phyloP scores from a whole-genome alignment of 75 land plant genomes.

The Selaginella moellendorffii region DNA sequence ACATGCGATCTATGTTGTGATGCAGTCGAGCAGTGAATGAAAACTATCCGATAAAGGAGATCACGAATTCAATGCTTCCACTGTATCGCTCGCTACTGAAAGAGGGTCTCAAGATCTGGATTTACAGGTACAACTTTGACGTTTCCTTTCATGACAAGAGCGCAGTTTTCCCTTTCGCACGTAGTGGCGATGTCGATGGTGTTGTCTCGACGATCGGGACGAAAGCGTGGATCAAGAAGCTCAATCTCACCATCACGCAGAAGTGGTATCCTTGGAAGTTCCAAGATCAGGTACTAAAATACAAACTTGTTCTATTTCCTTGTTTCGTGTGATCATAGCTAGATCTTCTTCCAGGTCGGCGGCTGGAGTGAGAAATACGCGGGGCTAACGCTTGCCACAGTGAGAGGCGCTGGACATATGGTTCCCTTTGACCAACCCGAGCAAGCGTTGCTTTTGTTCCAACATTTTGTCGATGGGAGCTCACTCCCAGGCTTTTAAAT shows the following conservation, averaged over 20 bases:
- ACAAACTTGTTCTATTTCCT: too few relatives aligned
- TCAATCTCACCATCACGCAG: background rate
- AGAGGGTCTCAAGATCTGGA: slow-evolving; percentile 24
- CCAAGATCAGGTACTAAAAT: background rate
- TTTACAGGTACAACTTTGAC: slow-evolving; percentile 20
- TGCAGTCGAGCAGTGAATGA: slow-evolving; percentile 18
- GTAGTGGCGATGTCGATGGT: slow-evolving; percentile 47
- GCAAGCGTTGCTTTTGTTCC: too few relatives aligned
- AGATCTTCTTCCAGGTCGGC: too few relatives aligned
- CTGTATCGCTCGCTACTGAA: slow-evolving; percentile 19
- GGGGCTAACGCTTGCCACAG: too few relatives aligned
- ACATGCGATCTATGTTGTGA: background rate
- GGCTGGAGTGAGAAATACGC: too few relatives aligned
- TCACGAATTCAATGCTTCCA: slow-evolving; percentile 27
- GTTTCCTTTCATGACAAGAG: background rate
- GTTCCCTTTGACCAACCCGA: too few relatives aligned
- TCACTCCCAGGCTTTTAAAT: too few relatives aligned
- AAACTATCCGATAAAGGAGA: slow-evolving; percentile 14
- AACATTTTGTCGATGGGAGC: too few relatives aligned
- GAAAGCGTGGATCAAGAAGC: background rate
- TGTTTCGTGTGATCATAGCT: too few relatives aligned
- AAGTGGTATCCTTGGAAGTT: background rate
- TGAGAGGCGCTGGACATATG: too few relatives aligned
- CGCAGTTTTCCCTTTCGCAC: slow-evolving; percentile 11
- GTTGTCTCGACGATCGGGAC: slow-evolving; percentile 19